Evolutionary conservation across 2,329 filamentous ascomycete genomes (phyloP).

Genomic region (Penicillium sp.): DNA sequence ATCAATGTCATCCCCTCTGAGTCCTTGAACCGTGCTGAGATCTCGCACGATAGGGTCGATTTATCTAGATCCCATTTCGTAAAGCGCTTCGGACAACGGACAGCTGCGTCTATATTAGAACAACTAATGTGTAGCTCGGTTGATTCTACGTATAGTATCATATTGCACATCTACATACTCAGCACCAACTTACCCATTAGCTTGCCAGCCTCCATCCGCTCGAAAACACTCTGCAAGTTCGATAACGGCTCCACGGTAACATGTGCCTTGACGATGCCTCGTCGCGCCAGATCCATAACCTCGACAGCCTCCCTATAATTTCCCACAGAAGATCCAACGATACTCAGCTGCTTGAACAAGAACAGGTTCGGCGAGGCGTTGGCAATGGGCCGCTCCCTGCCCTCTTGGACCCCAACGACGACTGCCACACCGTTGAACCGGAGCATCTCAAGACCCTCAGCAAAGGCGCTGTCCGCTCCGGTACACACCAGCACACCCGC

Average conservation of each 20-base stretch:
- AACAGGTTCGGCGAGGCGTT: constrained; percentile 50
- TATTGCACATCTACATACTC: too few relatives aligned
- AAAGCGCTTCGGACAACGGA: too few relatives aligned
- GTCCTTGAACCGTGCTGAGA: too few relatives aligned
- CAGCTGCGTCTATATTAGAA: too few relatives aligned
- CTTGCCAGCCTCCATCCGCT: constrained; percentile 50
- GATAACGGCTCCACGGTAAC: constrained; percentile 53
- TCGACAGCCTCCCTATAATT: constrained; percentile 57
- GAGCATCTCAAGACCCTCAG: constrained; percentile 54
- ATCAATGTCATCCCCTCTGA: too few relatives aligned
- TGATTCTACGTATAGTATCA: too few relatives aligned
- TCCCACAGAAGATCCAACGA: constrained; percentile 57
- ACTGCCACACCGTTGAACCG: constrained; percentile 57
- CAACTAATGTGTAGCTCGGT: too few relatives aligned
- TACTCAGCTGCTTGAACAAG: constrained; percentile 48
- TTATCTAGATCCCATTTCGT: too few relatives aligned
- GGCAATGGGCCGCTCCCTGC: constrained; percentile 50
- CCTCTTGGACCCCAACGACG: constrained; percentile 58
- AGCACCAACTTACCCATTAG: constrained; percentile 53
- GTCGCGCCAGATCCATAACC: constrained; percentile 53
- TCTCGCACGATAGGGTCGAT: too few relatives aligned
- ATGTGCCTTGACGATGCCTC: constrained; percentile 55
- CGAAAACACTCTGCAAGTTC: constrained; percentile 51
- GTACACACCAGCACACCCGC: constrained; percentile 65
- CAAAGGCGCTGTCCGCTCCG: constrained; percentile 56